These are phyloP conservation scores for Bifiguratus adelaidae DNA, from an alignment of 192 early-diverging fungal genomes.

Conservation along the genomic window DNA sequence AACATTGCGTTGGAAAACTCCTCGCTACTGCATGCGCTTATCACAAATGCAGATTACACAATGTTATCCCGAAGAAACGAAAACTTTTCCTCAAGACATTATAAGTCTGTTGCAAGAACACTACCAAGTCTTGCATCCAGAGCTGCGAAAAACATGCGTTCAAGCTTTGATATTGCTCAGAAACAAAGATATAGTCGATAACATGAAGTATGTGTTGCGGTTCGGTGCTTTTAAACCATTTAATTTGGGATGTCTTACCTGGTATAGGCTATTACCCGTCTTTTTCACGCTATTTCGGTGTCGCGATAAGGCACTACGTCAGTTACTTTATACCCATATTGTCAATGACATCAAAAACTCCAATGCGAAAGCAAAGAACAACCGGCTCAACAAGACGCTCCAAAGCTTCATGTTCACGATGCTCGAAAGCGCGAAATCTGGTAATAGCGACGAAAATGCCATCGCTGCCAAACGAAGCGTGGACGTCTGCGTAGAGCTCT, in stretches of 20 bases:
- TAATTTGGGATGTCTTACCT: not conserved
- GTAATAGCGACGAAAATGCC: conserved; percentile 55
- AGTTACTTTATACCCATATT: conserved; percentile 86
- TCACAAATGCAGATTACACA: conserved; percentile 60
- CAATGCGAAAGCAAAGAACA: conserved; percentile 91
- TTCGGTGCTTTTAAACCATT: not conserved
- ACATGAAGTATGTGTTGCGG: conserved; percentile 23
- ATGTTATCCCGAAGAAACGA: conserved; percentile 81
- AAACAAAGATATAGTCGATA: conserved; percentile 71
- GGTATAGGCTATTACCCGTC: conserved; percentile 61
- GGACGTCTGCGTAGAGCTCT: conserved; percentile 95
- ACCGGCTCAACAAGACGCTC: conserved; percentile 94
- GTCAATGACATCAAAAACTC: conserved; percentile 91
- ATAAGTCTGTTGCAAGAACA: conserved; percentile 75
- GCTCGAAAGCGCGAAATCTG: conserved; percentile 58
- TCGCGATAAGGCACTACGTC: conserved; percentile 85
- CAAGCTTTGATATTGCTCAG: conserved; percentile 80
- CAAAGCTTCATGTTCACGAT: conserved; percentile 99
- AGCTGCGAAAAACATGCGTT: conserved; percentile 79
- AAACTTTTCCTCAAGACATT: conserved; percentile 72
- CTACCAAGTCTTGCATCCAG: conserved; percentile 70
- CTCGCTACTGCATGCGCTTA: too few relatives aligned
- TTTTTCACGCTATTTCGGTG: conserved; percentile 96
- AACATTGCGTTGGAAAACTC: too few relatives aligned
- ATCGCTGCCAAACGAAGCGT: conserved; percentile 95